Conservation (phyloP, 176 grass and related monocot species). For the Neostapfia colusana region DNA sequence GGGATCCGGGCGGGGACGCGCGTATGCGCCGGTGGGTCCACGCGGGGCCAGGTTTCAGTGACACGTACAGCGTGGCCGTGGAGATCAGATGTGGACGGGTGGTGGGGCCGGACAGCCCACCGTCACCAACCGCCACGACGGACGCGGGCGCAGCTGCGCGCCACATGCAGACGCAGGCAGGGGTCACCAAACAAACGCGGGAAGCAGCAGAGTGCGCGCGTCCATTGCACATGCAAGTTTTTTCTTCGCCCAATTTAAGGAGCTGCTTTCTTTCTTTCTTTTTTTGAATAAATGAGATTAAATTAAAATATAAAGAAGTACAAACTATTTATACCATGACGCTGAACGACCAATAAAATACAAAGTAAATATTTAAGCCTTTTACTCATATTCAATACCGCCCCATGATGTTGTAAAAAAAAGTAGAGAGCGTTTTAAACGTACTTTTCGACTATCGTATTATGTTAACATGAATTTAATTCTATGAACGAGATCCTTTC, state of each 20-base stretch:
- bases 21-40: not conserved
- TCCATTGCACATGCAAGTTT: constrained; percentile 22
- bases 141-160: not conserved
- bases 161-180: not conserved
- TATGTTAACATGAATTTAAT: too few species aligned
- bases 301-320: too few species aligned
- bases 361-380: too few species aligned
- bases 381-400: too few species aligned
- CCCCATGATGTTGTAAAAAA: too few species aligned
- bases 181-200: not conserved
- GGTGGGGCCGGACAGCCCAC: constrained; percentile 20
- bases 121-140: constrained; percentile 31
- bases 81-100: constrained; percentile 37
- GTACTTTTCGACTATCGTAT: too few species aligned
- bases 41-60: constrained; percentile 23
- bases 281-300: too few species aligned
- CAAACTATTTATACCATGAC: too few species aligned
- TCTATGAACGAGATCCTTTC: not conserved
- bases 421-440: too few species aligned
- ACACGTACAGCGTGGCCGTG: not conserved
- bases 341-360: too few species aligned
- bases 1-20: constrained; percentile 21
- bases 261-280: not conserved
- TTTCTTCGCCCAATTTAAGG: not conserved
- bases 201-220: not conserved